Evolutionary conservation across 768 basidiomycete genomes (phyloP).

Genomic region (Xerocomus spinulosus): DNA sequence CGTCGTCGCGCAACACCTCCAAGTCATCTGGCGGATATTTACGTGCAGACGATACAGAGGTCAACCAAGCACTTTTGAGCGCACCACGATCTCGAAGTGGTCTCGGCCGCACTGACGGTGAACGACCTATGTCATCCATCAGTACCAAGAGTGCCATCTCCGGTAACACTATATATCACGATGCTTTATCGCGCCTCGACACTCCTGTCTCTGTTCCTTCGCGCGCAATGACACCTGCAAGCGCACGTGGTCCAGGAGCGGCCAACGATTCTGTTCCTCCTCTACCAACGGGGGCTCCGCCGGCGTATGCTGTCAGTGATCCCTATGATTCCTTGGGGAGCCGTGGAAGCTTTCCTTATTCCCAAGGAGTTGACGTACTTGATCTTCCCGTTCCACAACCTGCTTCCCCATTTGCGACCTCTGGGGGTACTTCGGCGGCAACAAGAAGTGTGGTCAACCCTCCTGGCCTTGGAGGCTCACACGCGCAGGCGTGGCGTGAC

Average conservation of each 20-base stretch:
- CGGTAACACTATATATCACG: slow-evolving; percentile 58
- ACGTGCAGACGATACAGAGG: slow-evolving; percentile 44
- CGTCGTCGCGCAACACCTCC: slow-evolving; percentile 29
- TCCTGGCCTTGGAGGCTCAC: slow-evolving; percentile 35
- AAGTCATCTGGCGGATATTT: slow-evolving; percentile 23
- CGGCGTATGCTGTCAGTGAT: slow-evolving; percentile 29
- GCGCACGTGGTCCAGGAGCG: slow-evolving; percentile 16
- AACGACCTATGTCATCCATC: slow-evolving; percentile 53
- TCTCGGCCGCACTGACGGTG: slow-evolving; percentile 38
- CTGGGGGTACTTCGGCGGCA: slow-evolving; percentile 30
- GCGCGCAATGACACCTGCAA: slow-evolving; percentile 45
- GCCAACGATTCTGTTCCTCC: slow-evolving; percentile 9
- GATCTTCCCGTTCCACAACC: slow-evolving; percentile 58
- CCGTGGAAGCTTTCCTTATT: slow-evolving; percentile 22
- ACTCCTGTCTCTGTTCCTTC: slow-evolving; percentile 42
- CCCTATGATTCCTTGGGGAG: slow-evolving; percentile 28
- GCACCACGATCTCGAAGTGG: slow-evolving; percentile 26
- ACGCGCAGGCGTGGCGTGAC: slow-evolving; percentile 32
- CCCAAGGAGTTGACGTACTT: slow-evolving; percentile 41
- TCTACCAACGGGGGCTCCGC: slow-evolving; percentile 25
- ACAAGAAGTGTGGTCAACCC: slow-evolving; percentile 24
- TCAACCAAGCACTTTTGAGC: slow-evolving; percentile 36
- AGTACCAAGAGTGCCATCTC: slow-evolving; percentile 52
- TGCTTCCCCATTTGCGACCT: slow-evolving; percentile 45
- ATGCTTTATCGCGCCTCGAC: slow-evolving; percentile 46